Evolutionary conservation across 495 filamentous ascomycete genomes (phyloP).

Genomic region (Hypomontagnella monticulosa): DNA sequence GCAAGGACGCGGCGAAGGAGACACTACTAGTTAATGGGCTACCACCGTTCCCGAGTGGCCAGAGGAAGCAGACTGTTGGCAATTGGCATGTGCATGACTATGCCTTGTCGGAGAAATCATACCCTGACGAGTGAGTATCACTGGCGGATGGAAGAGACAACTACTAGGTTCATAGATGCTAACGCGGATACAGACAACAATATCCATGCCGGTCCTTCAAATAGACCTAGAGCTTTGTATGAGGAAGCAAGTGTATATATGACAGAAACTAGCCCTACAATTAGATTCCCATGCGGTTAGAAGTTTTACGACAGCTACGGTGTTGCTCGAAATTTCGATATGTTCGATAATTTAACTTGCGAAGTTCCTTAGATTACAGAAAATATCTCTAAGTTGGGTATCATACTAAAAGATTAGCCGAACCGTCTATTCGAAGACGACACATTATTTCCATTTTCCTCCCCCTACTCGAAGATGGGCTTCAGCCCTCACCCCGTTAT

Average conservation of each 20-base stretch:
- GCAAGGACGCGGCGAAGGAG: constrained; percentile 65
- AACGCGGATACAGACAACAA: constrained; percentile 32
- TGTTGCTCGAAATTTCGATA: neutral
- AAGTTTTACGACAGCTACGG: neutral
- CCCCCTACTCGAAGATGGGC: too few relatives aligned
- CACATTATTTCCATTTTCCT: neutral
- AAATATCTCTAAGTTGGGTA: neutral
- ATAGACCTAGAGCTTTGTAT: constrained; percentile 45
- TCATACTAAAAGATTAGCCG: constrained; percentile 1
- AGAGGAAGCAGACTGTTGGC: constrained; percentile 54
- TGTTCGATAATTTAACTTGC: neutral
- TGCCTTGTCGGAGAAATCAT: constrained; percentile 64
- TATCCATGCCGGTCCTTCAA: constrained; percentile 61
- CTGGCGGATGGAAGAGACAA: neutral
- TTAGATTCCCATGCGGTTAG: constrained; percentile 37
- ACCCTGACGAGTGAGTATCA: constrained; percentile 64
- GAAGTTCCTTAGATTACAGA: neutral
- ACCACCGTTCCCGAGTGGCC: constrained; percentile 81
- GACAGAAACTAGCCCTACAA: constrained; percentile 25
- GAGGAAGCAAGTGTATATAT: constrained; percentile 38
- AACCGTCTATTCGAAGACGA: neutral
- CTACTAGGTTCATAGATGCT: neutral
- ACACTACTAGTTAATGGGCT: constrained; percentile 77
- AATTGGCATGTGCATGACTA: constrained; percentile 66
- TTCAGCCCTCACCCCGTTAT: neutral